phyloP scores from a whole-genome alignment of 352 stramenopile species.

The Achlya hypogyna region DNA sequence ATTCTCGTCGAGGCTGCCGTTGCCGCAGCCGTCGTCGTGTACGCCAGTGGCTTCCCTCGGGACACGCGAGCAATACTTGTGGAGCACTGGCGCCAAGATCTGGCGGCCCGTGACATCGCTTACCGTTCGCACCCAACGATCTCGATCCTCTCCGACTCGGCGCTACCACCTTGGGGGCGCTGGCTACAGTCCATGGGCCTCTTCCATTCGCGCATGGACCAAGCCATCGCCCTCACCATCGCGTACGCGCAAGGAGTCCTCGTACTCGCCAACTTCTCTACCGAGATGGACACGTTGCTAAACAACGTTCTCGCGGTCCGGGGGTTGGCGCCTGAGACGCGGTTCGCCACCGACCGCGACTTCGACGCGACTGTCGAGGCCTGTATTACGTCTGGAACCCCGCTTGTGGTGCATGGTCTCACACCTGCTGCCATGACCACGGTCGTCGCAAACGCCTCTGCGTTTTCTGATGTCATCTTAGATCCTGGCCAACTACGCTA shows the following conservation, averaged over 20 bases:
- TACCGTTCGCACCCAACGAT: neutral
- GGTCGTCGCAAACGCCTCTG: no score
- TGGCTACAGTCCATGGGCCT: slow-evolving; percentile 6
- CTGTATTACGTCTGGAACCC: neutral
- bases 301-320: neutral
- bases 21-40: slow-evolving; percentile 31
- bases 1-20: slow-evolving; percentile 32
- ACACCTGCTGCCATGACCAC: no score
- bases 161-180: neutral
- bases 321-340: no score
- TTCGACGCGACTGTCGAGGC: neutral
- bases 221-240: neutral
- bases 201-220: slow-evolving; percentile 9
- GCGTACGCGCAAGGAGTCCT: slow-evolving; percentile 1
- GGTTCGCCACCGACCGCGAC: no score
- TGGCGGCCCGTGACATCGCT: neutral
- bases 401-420: no score
- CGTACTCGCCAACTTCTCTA: slow-evolving; percentile 6
- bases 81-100: slow-evolving; percentile 16
- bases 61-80: slow-evolving; percentile 22
- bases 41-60: slow-evolving; percentile 23
- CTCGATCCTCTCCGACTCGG: slow-evolving; percentile 1
- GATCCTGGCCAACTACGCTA: no score
- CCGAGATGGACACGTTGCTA: slow-evolving; percentile 9
- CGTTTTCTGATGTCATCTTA: no score